These are phyloP conservation scores for Xylaria bambusicola DNA, from an alignment of 495 filamentous ascomycete species.

Conservation along the genomic window DNA sequence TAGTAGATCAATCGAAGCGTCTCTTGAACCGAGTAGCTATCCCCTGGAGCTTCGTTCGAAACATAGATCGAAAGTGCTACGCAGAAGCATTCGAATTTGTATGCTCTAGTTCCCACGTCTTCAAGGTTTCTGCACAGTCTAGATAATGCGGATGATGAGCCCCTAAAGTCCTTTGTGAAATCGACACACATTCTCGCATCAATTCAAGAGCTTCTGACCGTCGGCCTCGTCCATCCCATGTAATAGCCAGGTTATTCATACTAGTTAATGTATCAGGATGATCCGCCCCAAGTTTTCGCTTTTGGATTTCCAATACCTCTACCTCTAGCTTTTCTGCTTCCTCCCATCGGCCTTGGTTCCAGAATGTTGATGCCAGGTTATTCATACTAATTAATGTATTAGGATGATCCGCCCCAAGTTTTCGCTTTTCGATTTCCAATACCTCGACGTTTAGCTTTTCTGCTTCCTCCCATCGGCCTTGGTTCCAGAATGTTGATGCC, in stretches of 20 bases:
- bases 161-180: background rate
- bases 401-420: background rate
- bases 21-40: too few relatives aligned
- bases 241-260: slow-evolving; percentile 10
- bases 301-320: slow-evolving; percentile 23
- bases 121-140: too few relatives aligned
- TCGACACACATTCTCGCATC: slow-evolving; percentile 1
- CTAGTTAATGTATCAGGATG: slow-evolving; percentile 1
- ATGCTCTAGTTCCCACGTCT: too few relatives aligned
- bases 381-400: background rate
- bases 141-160: background rate
- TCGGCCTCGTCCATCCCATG: background rate
- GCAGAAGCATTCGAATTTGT: too few relatives aligned
- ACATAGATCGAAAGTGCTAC: too few relatives aligned
- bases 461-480: background rate
- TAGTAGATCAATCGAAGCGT: too few relatives aligned
- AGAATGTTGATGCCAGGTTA: background rate
- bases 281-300: background rate
- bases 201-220: background rate
- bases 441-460: background rate
- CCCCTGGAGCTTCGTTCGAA: too few relatives aligned
- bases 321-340: slow-evolving; percentile 24
- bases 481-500: background rate
- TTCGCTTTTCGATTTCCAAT: background rate
- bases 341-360: background rate